Base-by-base conservation (phyloP, 257 asterid genomes). In the Solanum ossicruentum region DNA sequence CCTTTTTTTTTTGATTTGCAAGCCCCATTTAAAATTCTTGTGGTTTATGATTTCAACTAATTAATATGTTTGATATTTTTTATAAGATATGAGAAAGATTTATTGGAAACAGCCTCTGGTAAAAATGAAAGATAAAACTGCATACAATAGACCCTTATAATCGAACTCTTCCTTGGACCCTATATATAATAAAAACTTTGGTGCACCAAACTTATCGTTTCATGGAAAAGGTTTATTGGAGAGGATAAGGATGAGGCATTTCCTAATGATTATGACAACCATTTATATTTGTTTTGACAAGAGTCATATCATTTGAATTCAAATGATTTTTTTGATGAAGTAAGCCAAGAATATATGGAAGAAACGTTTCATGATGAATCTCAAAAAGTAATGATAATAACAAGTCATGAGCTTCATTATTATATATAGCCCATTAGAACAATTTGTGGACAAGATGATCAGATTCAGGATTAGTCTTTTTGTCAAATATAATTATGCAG, bases 201-300 rank as follows among this genome's bases (percentile, higher is more conserved):
- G 7, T 36, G 5, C 6, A 4, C 7, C 41, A 36, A 5, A 36
- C 41, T 36, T 36, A 6, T 36, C 41, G 7, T 36, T 36, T 10
- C 43, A 12, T 72, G 55, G 3, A 18, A 66, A 10, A 66, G 26
- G 13, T 23, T 83, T 51, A 47, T 47, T 54, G 51, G 36, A 65
- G 1, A n/a, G 47, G 54, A 66, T 21, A 61, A 43, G 43, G 13
- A 57, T 58, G 58, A 61, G 28, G 52, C 79, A n/a, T 63, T 83
- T 83, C 85, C 32, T 20, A 83, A 16, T 66, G 80, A 83, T 82
- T 49, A 36, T 45, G 80, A 83, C 66, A 49, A 32, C 47, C 66
- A 45, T 26, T 47, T 47, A 51, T 49, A 79, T 56, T 8, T 55
- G 20, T 83, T 82, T 56, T 8, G 45, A 61, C 61, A n/a, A 72